Percentiles rank a stretch among this genome's conserved stretches.
Evolutionary conservation across 2,329 filamentous ascomycete species (phyloP).

Genomic region (Xylariaceae sp.): DNA sequence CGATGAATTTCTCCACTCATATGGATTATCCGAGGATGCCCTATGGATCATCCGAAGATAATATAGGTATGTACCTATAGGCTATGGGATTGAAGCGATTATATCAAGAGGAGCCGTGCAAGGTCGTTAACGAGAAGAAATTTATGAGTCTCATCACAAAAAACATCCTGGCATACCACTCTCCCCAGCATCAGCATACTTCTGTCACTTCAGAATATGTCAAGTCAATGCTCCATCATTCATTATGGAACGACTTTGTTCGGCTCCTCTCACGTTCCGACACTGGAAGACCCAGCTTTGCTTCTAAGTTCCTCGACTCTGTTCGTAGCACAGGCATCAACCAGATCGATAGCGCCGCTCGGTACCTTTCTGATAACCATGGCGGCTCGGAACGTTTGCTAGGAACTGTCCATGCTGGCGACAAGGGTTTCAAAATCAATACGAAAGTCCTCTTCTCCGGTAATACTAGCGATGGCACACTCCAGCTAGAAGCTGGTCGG

Average conservation of each 20-base stretch:
- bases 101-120: no score
- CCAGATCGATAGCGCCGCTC: not conserved
- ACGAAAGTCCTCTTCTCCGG: slow-evolving; percentile 17
- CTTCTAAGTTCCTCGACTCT: not conserved
- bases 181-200: no score
- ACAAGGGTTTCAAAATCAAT: slow-evolving; percentile 13
- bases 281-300: not conserved
- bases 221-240: not conserved
- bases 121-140: no score
- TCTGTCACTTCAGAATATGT: no score
- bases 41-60: no score
- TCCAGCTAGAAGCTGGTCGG: slow-evolving; percentile 10
- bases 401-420: not conserved
- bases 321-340: not conserved
- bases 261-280: not conserved
- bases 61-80: no score
- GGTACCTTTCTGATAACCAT: not conserved
- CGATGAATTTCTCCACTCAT: no score
- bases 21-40: no score
- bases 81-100: no score
- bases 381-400: not conserved
- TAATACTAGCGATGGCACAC: slow-evolving; percentile 9
- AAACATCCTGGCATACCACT: no score
- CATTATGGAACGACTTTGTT: not conserved
- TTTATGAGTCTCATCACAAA: no score